These are phyloP conservation scores for Phlebiopsis flavidoalba DNA, from an alignment of 768 basidiomycete species.

Conservation along the genomic window DNA sequence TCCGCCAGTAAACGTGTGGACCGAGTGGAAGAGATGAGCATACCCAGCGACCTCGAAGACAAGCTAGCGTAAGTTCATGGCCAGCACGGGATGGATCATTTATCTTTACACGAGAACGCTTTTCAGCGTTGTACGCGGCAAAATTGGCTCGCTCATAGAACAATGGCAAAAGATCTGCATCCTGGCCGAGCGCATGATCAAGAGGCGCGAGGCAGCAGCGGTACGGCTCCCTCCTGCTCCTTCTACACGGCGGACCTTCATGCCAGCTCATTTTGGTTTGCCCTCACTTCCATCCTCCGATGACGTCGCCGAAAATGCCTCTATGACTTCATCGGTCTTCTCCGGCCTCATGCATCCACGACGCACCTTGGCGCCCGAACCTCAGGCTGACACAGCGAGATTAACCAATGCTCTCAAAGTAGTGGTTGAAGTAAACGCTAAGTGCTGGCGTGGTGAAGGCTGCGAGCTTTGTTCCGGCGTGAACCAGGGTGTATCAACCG, in stretches of 20 bases:
- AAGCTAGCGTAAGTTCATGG: conserved; percentile 61
- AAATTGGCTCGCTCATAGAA: conserved; percentile 74
- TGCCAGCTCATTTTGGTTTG: conserved; percentile 68
- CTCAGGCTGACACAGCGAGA: conserved; percentile 78
- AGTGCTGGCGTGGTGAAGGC: conserved; percentile 79
- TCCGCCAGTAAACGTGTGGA: conserved; percentile 75
- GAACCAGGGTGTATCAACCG: conserved; percentile 59
- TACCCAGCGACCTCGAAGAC: conserved; percentile 89
- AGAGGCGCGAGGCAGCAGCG: conserved; percentile 88
- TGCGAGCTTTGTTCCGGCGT: conserved; percentile 82
- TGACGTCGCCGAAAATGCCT: conserved; percentile 9
- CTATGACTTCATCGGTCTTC: conserved; percentile 21
- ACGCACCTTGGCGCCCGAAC: conserved; percentile 13
- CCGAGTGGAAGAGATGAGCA: conserved; percentile 82
- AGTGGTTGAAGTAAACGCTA: conserved; percentile 71
- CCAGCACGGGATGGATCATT: neutral
- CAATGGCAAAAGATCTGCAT: conserved; percentile 90
- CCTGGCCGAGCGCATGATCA: conserved; percentile 82
- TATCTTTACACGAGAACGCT: neutral
- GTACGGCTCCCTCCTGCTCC: conserved; percentile 62
- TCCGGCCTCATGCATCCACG: conserved; percentile 20
- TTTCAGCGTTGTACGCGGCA: conserved; percentile 65
- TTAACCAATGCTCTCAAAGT: conserved; percentile 79
- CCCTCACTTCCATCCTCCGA: conserved; percentile 33
- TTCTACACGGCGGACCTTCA: conserved; percentile 52